Percentiles rank a stretch among this genome's conserved stretches.
Conservation (phyloP, 345 rosid species). For the Corymbia maculata region DNA sequence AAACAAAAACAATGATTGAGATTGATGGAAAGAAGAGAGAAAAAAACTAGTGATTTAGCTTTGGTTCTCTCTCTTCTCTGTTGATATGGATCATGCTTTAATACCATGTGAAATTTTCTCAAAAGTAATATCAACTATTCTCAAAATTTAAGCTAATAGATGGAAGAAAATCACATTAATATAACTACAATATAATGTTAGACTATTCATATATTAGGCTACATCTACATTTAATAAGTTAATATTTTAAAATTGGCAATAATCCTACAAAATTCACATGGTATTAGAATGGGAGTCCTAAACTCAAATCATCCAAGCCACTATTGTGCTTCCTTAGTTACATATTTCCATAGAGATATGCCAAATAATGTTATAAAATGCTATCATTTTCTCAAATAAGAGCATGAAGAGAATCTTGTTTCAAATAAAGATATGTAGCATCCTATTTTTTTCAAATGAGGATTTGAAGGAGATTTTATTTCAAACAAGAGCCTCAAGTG, state of each 20-base stretch:
- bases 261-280: neutral
- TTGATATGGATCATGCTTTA: neutral
- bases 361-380: neutral
- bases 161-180: neutral
- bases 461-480: fast-evolving
- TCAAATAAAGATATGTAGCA: no score
- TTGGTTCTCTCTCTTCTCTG: neutral
- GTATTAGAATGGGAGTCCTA: neutral
- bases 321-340: neutral
- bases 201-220: neutral
- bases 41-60: neutral
- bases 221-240: fast-evolving
- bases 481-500: neutral
- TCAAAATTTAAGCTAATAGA: neutral
- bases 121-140: neutral
- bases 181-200: neutral
- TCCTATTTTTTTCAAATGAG: no score
- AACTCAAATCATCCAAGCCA: neutral
- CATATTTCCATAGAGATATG: neutral
- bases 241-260: neutral
- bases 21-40: neutral
- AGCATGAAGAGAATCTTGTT: neutral
- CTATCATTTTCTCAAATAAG: no score
- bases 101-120: neutral
- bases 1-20: no score